A percentile compares a stretch with the other conserved stretches of the same genome.
Conservation (phyloP, 306 rosid genomes). For the Comarum palustre region DNA sequence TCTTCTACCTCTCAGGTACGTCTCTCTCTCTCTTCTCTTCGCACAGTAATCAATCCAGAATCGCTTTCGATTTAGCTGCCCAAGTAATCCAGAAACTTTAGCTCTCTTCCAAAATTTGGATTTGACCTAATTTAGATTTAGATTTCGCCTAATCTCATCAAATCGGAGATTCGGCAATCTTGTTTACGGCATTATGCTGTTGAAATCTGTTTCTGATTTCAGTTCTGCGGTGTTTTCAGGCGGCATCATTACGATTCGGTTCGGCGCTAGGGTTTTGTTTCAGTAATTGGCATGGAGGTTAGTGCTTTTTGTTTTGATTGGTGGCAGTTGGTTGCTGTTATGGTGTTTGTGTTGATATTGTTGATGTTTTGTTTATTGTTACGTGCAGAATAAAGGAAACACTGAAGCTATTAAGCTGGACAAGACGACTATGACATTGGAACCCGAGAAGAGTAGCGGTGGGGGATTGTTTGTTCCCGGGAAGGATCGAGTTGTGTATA, state of each 20-base stretch:
- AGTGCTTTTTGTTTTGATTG: neutral
- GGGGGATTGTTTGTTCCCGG: slow-evolving; percentile 79
- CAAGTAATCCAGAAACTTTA: neutral
- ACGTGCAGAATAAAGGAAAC: slow-evolving; percentile 41
- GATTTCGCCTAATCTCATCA: neutral
- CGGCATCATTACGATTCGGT: neutral
- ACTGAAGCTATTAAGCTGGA: slow-evolving; percentile 50
- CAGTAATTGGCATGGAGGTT: slow-evolving; percentile 28
- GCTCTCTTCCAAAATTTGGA: neutral
- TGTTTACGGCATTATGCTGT: neutral
- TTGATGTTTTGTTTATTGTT: slow-evolving; percentile 16
- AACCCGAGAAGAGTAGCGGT: slow-evolving; percentile 48
- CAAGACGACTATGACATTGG: slow-evolving; percentile 51
- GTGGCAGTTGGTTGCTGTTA: too few species aligned
- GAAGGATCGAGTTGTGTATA: slow-evolving; percentile 63
- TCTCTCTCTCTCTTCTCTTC: neutral
- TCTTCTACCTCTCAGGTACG: slow-evolving; percentile 13
- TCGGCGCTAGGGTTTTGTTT: neutral
- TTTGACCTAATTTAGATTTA: neutral
- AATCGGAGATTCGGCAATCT: neutral
- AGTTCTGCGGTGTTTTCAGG: slow-evolving; percentile 12
- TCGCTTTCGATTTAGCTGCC: neutral
- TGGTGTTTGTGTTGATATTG: neutral
- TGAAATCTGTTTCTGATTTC: slow-evolving; percentile 3
- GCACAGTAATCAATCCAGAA: neutral